Percentiles rank a stretch among this genome's conserved stretches.
phyloP scores from a whole-genome alignment of 768 basidiomycete genomes.

The Crepidotus variabilis region DNA sequence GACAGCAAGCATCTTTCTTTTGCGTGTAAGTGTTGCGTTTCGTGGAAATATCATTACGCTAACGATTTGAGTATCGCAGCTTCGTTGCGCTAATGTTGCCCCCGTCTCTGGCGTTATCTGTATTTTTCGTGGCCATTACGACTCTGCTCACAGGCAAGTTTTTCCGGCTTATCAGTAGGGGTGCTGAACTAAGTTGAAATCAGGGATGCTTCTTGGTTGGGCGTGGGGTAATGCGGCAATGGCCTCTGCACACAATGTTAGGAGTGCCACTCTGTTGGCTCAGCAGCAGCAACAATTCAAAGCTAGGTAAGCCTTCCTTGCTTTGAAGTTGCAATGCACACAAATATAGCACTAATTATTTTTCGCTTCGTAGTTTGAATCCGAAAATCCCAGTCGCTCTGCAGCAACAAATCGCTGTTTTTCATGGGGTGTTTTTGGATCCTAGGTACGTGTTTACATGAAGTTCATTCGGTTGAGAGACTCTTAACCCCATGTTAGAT shows the following conservation, averaged over 20 bases:
- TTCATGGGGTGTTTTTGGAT: conserved; percentile 39
- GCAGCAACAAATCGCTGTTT: conserved; percentile 30
- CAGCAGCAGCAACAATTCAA: conserved; percentile 29
- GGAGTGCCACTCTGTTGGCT: conserved; percentile 30
- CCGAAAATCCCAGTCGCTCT: conserved; percentile 20
- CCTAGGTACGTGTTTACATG: conserved; percentile 23
- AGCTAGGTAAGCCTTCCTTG: conserved; percentile 28
- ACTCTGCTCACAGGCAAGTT: conserved; percentile 31
- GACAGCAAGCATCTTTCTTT: conserved; percentile 38
- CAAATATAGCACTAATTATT: neutral
- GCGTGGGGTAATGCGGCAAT: conserved; percentile 42
- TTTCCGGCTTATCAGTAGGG: neutral
- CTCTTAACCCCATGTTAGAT: conserved; percentile 15
- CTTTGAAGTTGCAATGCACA: neutral
- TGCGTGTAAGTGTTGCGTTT: conserved; percentile 21
- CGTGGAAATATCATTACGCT: neutral
- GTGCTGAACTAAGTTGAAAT: neutral
- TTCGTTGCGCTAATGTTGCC: conserved; percentile 37
- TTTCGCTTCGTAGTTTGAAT: conserved; percentile 17
- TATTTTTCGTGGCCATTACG: conserved; percentile 30
- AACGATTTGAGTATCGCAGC: conserved; percentile 16
- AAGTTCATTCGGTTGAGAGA: neutral
- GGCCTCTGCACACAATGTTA: conserved; percentile 34
- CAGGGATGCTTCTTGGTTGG: conserved; percentile 42
- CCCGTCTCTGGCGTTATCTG: conserved; percentile 33